Evolutionary conservation across 176 grass and related monocot species (phyloP).

Genomic region (Triticum aestivum): DNA sequence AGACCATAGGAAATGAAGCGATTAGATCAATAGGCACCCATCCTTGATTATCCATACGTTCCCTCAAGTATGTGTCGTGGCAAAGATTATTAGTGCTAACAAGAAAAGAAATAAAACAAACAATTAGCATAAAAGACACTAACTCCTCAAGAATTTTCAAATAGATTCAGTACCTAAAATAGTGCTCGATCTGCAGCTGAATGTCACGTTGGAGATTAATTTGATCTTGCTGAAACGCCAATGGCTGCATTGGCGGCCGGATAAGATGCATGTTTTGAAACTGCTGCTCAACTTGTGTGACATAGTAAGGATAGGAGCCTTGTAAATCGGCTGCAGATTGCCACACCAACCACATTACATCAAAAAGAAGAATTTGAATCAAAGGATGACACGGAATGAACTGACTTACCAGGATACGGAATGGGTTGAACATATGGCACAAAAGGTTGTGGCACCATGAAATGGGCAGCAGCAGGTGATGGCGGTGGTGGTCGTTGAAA

Average conservation of each 20-base stretch:
- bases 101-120: slow-evolving; percentile 19
- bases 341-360: slow-evolving; percentile 29
- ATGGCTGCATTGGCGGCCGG: slow-evolving; percentile 36
- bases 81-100: slow-evolving; percentile 74
- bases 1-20: slow-evolving; percentile 62
- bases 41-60: slow-evolving; percentile 71
- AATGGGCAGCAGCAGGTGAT: slow-evolving; percentile 23
- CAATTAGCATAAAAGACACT: neutral
- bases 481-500: slow-evolving; percentile 29
- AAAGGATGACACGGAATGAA: neutral
- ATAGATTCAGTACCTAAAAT: slow-evolving; percentile 70
- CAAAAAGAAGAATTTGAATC: neutral
- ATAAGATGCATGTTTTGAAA: slow-evolving; percentile 51
- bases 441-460: slow-evolving; percentile 37
- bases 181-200: slow-evolving; percentile 68
- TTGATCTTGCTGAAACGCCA: slow-evolving; percentile 31
- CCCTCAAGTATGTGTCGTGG: slow-evolving; percentile 55
- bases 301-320: slow-evolving; percentile 34
- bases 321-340: slow-evolving; percentile 30
- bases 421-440: slow-evolving; percentile 31
- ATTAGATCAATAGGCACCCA: slow-evolving; percentile 75
- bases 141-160: neutral
- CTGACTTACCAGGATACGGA: slow-evolving; percentile 46
- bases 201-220: slow-evolving; percentile 43
- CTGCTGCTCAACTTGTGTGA: slow-evolving; percentile 49